Conservation (phyloP, 495 filamentous ascomycete genomes). For the Penicillium steckii region DNA sequence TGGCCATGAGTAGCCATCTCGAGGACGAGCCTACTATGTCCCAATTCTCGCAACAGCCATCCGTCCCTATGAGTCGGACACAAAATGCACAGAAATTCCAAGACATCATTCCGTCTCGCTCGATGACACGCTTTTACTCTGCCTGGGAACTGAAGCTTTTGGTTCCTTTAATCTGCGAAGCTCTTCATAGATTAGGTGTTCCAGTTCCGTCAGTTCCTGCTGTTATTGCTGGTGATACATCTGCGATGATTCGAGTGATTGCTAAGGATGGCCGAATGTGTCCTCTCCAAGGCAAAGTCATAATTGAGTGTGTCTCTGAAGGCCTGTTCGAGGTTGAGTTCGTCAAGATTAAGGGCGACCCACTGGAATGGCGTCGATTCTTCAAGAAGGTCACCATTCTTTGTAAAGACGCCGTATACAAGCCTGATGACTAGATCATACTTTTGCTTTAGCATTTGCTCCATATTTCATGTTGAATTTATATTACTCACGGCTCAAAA, state of each 20-base stretch:
- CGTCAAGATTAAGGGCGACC: constrained; percentile 93
- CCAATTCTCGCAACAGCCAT: constrained; percentile 81
- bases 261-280: constrained; percentile 79
- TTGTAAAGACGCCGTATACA: constrained; percentile 76
- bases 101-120: constrained; percentile 80
- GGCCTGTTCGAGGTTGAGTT: constrained; percentile 82
- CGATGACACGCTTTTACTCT: constrained; percentile 90
- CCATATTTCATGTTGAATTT: not conserved
- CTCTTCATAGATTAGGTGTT: constrained; percentile 79
- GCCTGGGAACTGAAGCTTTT: constrained; percentile 74
- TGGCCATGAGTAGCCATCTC: constrained; percentile 58
- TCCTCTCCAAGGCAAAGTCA: constrained; percentile 76
- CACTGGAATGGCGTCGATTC: constrained; percentile 93
- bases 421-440: constrained; percentile 41
- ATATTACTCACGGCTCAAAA: too few relatives aligned
- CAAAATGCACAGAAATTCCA: constrained; percentile 84
- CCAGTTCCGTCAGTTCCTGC: constrained; percentile 57
- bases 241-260: constrained; percentile 66
- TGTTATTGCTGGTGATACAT: constrained; percentile 44
- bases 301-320: constrained; percentile 69
- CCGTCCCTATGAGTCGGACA: constrained; percentile 77
- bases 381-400: constrained; percentile 89
- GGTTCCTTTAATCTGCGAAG: constrained; percentile 73
- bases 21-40: constrained; percentile 88
- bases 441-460: not conserved